These are phyloP conservation scores for Cutaneotrichosporon sp. DNA, from an alignment of 1,284 basidiomycete genomes.

Conservation along the genomic window DNA sequence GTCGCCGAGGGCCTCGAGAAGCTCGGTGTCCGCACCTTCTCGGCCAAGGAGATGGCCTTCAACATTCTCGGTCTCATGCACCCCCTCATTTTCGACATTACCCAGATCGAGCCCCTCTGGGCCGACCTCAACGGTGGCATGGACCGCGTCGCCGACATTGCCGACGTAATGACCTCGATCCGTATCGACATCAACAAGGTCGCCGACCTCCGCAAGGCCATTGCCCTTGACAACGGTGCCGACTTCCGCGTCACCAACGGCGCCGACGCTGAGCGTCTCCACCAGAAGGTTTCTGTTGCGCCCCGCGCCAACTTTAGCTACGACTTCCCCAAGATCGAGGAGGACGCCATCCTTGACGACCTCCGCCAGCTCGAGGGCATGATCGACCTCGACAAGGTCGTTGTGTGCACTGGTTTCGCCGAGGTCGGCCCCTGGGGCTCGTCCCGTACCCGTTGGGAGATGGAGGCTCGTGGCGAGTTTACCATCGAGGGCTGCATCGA, in stretches of 20 bases:
- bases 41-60: slow-evolving; percentile 99
- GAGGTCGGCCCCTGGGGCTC: slow-evolving; percentile 99
- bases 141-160: slow-evolving; percentile 92
- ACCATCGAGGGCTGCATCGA: slow-evolving; percentile 97
- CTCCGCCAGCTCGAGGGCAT: slow-evolving; percentile 73
- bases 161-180: slow-evolving; percentile 83
- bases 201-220: slow-evolving; percentile 84
- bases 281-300: slow-evolving; percentile 87
- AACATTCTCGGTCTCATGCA: slow-evolving; percentile 99
- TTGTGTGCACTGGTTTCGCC: slow-evolving; percentile 92
- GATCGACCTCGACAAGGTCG: slow-evolving; percentile 90
- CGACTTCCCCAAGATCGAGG: slow-evolving; percentile 79
- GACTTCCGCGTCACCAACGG: slow-evolving; percentile 92
- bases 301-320: slow-evolving; percentile 97
- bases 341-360: slow-evolving; percentile 62
- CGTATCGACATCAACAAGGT: slow-evolving; percentile 69
- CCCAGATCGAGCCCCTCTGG: slow-evolving; percentile 99
- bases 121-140: slow-evolving; percentile 95
- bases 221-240: slow-evolving; percentile 86
- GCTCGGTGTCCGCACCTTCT: slow-evolving; percentile 94
- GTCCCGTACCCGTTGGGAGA: slow-evolving; percentile 98
- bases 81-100: slow-evolving; percentile 97
- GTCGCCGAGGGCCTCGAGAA: slow-evolving; percentile 91
- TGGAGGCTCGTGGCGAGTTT: slow-evolving; percentile 89
- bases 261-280: slow-evolving; percentile 82